Evolutionary conservation across 352 stramenopile species (phyloP), one percentile per base, ranked within the genome.

Genomic region (Pelagophyceae sp.): DNA sequence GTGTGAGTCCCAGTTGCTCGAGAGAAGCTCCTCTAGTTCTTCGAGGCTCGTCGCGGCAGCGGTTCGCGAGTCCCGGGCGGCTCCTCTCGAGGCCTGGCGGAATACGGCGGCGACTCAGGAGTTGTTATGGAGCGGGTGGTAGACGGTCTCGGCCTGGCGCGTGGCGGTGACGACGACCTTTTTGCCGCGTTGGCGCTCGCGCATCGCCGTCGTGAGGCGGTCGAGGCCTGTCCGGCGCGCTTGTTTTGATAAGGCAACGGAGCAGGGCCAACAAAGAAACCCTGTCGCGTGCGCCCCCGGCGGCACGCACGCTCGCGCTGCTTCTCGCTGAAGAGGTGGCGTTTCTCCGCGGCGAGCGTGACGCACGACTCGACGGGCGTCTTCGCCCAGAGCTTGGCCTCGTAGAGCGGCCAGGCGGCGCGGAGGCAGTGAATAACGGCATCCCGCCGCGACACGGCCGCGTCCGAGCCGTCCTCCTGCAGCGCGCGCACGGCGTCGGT

Each of bases 351-450:
- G 33, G 35, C 33, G 15, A 20, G 17, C 15, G 58, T 33, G 33
- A 74, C 67, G 17, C 35, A 33, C 33, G 38, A 20, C 67, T 74
- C 67, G 67, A 74, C 35, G 35, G 67, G 67, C 35, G 33, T 51
- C 38, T 74, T 74, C 2, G 67, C 67, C 67, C 67, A 74, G 3
- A 20, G 31, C 33, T 51, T 74, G 33, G 67, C 23, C 35, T 74
- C 67, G 67, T 74, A 74, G 67, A 3, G 2, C 0, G 33, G 35
- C 67, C 33, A 74, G 67, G 35, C 67, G 35, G 17, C 23, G 17
- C 38, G 33, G 33, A 74, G 67, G 67, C 67, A 74, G 67, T 74
- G 67, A 23, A 74, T 32, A 37, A 74, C 58, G 20, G 67, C 67
- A 37, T 74, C 67, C 6, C 67, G 19, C 0, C 67, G 33, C 38